Evolutionary conservation across 2,329 filamentous ascomycete species (phyloP).

Genomic region (Aspergillus versicolor): DNA sequence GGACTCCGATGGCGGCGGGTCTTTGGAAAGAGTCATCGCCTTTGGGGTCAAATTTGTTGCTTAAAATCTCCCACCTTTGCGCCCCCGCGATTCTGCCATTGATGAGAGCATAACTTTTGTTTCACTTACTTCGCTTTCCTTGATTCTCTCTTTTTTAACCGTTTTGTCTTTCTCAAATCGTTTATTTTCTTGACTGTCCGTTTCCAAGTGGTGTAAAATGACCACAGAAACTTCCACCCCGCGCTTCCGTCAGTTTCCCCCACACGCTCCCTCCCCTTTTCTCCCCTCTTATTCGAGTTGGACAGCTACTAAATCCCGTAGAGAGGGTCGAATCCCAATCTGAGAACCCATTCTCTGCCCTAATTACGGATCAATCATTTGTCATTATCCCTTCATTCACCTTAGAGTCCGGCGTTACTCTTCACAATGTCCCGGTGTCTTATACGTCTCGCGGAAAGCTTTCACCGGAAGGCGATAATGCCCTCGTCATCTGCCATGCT

Average conservation of each 20-base stretch:
- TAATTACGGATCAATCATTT: constrained; percentile 87
- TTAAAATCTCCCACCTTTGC: not conserved
- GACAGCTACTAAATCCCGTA: constrained; percentile 56
- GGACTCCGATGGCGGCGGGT: constrained; percentile 5
- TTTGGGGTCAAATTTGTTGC: not conserved
- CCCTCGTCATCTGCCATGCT: constrained; percentile 60
- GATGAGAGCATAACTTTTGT: constrained; percentile 1
- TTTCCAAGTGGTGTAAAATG: constrained; percentile 21
- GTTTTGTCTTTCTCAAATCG: not conserved
- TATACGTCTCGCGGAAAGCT: constrained; percentile 64
- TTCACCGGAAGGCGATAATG: constrained; percentile 59
- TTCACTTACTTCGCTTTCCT: not conserved
- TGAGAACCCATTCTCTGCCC: constrained; percentile 83
- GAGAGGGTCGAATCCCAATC: constrained; percentile 63
- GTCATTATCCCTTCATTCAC: constrained; percentile 85
- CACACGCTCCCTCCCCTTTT: constrained; percentile 10
- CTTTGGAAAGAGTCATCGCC: constrained; percentile 9
- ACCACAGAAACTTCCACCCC: constrained; percentile 22
- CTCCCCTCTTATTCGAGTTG: constrained; percentile 10
- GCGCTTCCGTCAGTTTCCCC: constrained; percentile 40
- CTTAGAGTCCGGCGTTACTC: constrained; percentile 83
- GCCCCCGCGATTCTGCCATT: not conserved
- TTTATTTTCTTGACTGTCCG: not conserved
- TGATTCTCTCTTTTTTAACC: not conserved
- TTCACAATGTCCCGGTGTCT: constrained; percentile 70